phyloP scores from a whole-genome alignment of 148 eudicot genomes.

The Heliamphora exappendiculata region DNA sequence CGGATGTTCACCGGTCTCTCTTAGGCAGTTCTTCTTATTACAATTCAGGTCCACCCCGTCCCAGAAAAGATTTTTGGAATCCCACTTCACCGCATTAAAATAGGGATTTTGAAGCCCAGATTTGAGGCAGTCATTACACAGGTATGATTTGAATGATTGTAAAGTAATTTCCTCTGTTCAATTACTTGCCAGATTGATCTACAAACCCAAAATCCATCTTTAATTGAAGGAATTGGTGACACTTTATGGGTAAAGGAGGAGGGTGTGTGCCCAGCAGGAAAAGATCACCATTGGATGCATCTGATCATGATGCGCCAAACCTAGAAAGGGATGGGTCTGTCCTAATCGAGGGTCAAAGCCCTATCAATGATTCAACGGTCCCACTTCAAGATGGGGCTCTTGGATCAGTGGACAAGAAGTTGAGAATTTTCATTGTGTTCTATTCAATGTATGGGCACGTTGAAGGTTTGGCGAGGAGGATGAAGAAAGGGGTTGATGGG shows the following conservation, averaged over 20 bases:
- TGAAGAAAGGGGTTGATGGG: conserved; percentile 68
- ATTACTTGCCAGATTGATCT: background rate
- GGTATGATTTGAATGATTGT: background rate
- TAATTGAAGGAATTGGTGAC: background rate
- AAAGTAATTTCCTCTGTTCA: background rate
- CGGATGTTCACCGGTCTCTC: too few relatives aligned
- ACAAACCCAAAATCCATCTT: background rate
- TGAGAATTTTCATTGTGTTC: conserved; percentile 58
- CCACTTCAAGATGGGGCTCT: conserved; percentile 15
- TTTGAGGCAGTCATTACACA: background rate
- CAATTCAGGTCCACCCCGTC: background rate
- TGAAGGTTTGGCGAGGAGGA: conserved; percentile 55
- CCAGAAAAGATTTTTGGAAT: background rate
- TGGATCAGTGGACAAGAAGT: conserved; percentile 15
- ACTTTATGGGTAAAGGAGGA: conserved; percentile 83
- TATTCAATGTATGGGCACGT: conserved; percentile 90
- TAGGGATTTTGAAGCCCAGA: background rate
- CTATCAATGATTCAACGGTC: background rate
- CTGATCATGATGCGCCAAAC: conserved; percentile 17
- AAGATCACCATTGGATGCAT: conserved; percentile 22
- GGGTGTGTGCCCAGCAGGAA: conserved; percentile 80
- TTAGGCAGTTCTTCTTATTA: too few relatives aligned
- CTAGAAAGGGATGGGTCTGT: conserved; percentile 10
- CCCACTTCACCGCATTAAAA: background rate
- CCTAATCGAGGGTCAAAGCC: conserved; percentile 7